Conservation (phyloP, 805 yeast genomes). For the Candida cerambycidarum region DNA sequence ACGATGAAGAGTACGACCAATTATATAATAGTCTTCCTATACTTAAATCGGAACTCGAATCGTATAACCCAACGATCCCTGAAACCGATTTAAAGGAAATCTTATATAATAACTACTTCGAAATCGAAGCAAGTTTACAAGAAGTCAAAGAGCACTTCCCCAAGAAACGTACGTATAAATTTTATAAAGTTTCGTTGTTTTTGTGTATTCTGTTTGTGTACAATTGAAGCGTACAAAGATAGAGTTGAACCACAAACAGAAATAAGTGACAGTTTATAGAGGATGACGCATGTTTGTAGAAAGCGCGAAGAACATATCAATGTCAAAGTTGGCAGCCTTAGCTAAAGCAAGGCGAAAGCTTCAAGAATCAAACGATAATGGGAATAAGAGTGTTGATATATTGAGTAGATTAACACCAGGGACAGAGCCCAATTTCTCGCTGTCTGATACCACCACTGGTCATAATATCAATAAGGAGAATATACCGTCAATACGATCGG, state of each 20-base stretch:
- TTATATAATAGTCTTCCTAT: constrained; percentile 45
- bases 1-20: constrained; percentile 42
- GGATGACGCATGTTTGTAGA: not conserved
- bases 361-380: constrained; percentile 4
- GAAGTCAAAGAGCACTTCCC: constrained; percentile 40
- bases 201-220: too few relatives aligned
- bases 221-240: too few relatives aligned
- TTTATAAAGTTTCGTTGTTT: not conserved
- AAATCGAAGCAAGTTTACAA: constrained; percentile 48
- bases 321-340: constrained; percentile 46
- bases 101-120: constrained; percentile 59
- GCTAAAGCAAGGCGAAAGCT: constrained; percentile 40
- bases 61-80: constrained; percentile 41
- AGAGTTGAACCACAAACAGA: too few relatives aligned
- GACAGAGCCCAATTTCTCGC: not conserved
- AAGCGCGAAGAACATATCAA: constrained; percentile 4
- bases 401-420: constrained; percentile 15
- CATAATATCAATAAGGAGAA: not conserved
- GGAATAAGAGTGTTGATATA: constrained; percentile 19
- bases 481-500: not conserved
- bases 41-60: constrained; percentile 35
- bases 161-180: constrained; percentile 8
- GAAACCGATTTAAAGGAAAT: constrained; percentile 56
- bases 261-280: too few relatives aligned
- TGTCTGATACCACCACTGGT: not conserved